Evolutionary conservation across 805 yeast species (phyloP).

Genomic region (Hemisphaericaspora nanyangensis): DNA sequence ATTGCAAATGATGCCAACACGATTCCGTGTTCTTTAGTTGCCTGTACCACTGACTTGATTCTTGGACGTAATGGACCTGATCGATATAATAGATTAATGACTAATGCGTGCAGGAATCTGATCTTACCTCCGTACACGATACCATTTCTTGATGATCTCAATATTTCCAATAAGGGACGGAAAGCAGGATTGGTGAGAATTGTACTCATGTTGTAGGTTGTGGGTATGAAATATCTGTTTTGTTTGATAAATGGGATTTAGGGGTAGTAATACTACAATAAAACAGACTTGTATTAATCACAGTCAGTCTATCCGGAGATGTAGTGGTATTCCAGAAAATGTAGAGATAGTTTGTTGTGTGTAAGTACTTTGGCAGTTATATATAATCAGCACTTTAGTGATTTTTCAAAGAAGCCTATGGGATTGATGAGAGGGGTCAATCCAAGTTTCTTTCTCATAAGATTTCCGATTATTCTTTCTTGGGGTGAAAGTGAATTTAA

Average conservation of each 20-base stretch:
- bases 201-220: slow-evolving; percentile 13
- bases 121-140: slow-evolving; percentile 59
- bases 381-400: too few relatives aligned
- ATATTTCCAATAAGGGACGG: slow-evolving; percentile 30
- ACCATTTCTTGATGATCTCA: slow-evolving; percentile 43
- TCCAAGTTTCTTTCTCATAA: too few relatives aligned
- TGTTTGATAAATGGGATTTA: background rate
- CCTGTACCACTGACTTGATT: slow-evolving; percentile 42
- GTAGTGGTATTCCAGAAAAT: too few relatives aligned
- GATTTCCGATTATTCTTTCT: too few relatives aligned
- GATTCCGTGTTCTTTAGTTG: slow-evolving; percentile 53
- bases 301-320: too few relatives aligned
- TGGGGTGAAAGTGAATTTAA: too few relatives aligned
- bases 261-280: background rate
- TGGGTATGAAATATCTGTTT: too few relatives aligned
- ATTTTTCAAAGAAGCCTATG: too few relatives aligned
- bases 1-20: slow-evolving; percentile 56
- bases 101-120: slow-evolving; percentile 62
- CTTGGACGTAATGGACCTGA: slow-evolving; percentile 48
- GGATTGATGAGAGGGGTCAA: too few relatives aligned
- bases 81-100: slow-evolving; percentile 54
- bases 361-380: too few relatives aligned
- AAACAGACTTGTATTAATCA: too few relatives aligned
- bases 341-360: too few relatives aligned
- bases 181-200: slow-evolving; percentile 22